Evolutionary conservation across 495 filamentous ascomycete genomes (phyloP).

Genomic region (Aspergillus sparsus): DNA sequence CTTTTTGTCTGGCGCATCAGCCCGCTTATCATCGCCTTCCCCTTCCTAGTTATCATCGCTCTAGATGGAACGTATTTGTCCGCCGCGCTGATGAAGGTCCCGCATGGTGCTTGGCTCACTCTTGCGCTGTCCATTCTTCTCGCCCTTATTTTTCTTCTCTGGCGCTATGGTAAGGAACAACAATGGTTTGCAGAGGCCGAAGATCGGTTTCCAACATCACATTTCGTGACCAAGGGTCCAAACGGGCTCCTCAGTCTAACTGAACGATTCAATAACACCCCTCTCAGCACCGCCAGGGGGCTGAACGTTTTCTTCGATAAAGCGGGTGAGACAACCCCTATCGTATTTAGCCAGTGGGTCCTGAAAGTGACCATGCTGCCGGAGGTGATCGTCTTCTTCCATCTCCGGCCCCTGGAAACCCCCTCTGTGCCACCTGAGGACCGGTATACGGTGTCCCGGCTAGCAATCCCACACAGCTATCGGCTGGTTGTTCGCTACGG

Average conservation of each 20-base stretch:
- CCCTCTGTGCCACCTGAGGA: slow-evolving; percentile 45
- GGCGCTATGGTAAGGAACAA: slow-evolving; percentile 73
- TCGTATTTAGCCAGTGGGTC: slow-evolving; percentile 65
- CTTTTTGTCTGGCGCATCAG: slow-evolving; percentile 67
- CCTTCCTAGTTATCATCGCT: slow-evolving; percentile 62
- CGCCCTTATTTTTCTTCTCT: slow-evolving; percentile 62
- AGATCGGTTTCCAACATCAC: slow-evolving; percentile 51
- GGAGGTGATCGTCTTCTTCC: slow-evolving; percentile 62
- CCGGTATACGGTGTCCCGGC: slow-evolving; percentile 48
- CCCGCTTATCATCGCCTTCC: slow-evolving; percentile 54
- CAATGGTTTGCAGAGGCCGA: slow-evolving; percentile 69
- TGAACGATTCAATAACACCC: slow-evolving; percentile 15
- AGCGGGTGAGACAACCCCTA: slow-evolving; percentile 54
- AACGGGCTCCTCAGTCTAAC: slow-evolving; percentile 16
- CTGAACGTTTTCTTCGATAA: slow-evolving; percentile 70
- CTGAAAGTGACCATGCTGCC: slow-evolving; percentile 61
- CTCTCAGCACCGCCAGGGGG: slow-evolving; percentile 49
- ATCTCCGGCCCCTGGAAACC: slow-evolving; percentile 56
- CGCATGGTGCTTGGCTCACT: slow-evolving; percentile 75
- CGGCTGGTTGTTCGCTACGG: slow-evolving; percentile 68
- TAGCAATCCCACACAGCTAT: slow-evolving; percentile 59
- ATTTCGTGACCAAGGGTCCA: slow-evolving; percentile 17
- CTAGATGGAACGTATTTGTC: slow-evolving; percentile 68
- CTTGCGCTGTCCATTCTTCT: slow-evolving; percentile 61
- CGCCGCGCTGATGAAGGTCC: slow-evolving; percentile 67